Percentiles rank a stretch among this genome's conserved stretches.
Conservation (phyloP, 1,284 basidiomycete species). For the Ustilago lituana region DNA sequence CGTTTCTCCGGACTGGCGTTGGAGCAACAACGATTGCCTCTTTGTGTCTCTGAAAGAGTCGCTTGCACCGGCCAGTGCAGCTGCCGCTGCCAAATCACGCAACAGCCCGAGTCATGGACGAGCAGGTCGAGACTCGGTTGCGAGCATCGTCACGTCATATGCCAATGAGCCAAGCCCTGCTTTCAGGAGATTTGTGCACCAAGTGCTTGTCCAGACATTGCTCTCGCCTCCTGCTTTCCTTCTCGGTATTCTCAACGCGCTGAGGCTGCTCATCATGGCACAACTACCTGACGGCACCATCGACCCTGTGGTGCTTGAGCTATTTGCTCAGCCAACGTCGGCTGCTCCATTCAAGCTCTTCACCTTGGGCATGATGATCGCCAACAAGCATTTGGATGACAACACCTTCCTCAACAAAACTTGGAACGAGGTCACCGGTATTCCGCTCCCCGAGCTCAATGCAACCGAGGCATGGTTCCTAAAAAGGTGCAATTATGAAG, state of each 20-base stretch:
- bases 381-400: constrained; percentile 67
- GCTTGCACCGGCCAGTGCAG: constrained; percentile 10
- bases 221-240: constrained; percentile 62
- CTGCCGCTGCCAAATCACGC: constrained; percentile 18
- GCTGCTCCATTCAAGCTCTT: constrained; percentile 65
- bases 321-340: constrained; percentile 62
- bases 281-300: constrained; percentile 42
- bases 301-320: constrained; percentile 53
- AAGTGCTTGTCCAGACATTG: constrained; percentile 64
- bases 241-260: constrained; percentile 59
- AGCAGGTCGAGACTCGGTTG: constrained; percentile 24
- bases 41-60: constrained; percentile 46
- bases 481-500: constrained; percentile 60
- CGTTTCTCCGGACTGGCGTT: constrained; percentile 53
- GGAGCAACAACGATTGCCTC: constrained; percentile 52
- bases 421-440: constrained; percentile 67
- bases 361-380: constrained; percentile 64
- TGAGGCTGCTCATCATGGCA: constrained; percentile 52
- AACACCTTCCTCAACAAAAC: constrained; percentile 67
- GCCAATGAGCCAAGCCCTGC: constrained; percentile 61
- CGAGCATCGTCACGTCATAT: constrained; percentile 33
- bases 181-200: constrained; percentile 63
- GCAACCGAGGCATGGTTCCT: constrained; percentile 64
- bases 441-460: constrained; percentile 63
- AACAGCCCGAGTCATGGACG: constrained; percentile 21